These are phyloP conservation scores for Biscutella laevigata DNA, from an alignment of 441 rosid genomes.

Conservation along the genomic window DNA sequence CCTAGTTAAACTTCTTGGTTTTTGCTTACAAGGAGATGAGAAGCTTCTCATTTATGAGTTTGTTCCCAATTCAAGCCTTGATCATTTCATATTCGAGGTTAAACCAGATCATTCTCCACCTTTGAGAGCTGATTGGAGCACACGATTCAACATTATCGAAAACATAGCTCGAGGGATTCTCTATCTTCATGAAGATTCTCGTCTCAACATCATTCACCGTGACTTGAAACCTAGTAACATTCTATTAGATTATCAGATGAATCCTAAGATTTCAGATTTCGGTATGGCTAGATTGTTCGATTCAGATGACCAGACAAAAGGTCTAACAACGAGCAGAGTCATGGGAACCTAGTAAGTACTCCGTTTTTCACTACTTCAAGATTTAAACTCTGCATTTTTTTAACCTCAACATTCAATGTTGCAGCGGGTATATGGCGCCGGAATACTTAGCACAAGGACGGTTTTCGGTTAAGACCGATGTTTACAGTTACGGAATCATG, in stretches of 20 bases:
- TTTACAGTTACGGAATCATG: constrained; percentile 27
- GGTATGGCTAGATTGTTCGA: constrained; percentile 42
- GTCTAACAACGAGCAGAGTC: constrained; percentile 25
- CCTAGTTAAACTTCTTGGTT: constrained; percentile 30
- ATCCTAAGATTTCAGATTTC: constrained; percentile 39
- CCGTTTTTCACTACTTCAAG: background rate
- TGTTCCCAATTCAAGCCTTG: constrained; percentile 34
- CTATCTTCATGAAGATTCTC: constrained; percentile 41
- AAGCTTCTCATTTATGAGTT: constrained; percentile 34
- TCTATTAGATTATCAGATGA: constrained; percentile 29
- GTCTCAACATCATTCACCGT: constrained; percentile 34
- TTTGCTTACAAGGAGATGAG: constrained; percentile 29
- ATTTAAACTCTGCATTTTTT: background rate
- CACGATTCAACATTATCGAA: constrained; percentile 26
- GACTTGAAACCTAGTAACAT: constrained; percentile 38
- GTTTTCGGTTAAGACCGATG: constrained; percentile 24
- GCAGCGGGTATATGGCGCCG: constrained; percentile 25
- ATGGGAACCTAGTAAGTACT: constrained; percentile 39
- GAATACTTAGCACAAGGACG: constrained; percentile 11
- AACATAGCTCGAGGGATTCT: constrained; percentile 40
- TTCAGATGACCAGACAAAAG: constrained; percentile 24
- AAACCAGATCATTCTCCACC: background rate
- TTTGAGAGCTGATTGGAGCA: constrained; percentile 28
- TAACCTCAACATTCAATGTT: background rate
- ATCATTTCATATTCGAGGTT: constrained; percentile 31